phyloP scores from a whole-genome alignment of 495 filamentous ascomycete genomes.

The Pseudomonodictys pantanalensis region DNA sequence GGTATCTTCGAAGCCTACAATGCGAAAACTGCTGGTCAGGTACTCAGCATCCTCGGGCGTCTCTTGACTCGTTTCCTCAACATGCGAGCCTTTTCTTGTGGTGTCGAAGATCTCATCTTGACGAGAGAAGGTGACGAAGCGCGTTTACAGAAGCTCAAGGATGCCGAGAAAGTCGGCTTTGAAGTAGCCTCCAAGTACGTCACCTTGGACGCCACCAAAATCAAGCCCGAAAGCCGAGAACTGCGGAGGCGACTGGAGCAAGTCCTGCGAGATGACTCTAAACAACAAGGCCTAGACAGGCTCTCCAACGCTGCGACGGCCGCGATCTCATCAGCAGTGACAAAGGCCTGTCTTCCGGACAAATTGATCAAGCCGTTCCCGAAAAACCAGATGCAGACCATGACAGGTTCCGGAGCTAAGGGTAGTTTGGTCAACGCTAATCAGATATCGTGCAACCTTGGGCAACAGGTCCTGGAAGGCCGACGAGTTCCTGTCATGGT shows the following conservation, averaged over 20 bases:
- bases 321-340: conserved; percentile 74
- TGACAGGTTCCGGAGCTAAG: conserved; percentile 97
- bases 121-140: conserved; percentile 74
- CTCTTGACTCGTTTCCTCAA: conserved; percentile 85
- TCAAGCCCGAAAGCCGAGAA: conserved; percentile 60
- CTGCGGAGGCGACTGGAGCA: conserved; percentile 77
- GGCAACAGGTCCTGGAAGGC: conserved; percentile 95
- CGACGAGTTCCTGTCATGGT: conserved; percentile 95
- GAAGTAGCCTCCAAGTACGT: conserved; percentile 89
- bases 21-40: conserved; percentile 74
- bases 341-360: conserved; percentile 69
- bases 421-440: conserved; percentile 91
- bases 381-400: conserved; percentile 96
- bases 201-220: conserved; percentile 65
- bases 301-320: conserved; percentile 72
- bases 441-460: conserved; percentile 94
- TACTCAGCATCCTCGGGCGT: conserved; percentile 84
- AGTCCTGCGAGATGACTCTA: conserved; percentile 83
- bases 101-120: conserved; percentile 91
- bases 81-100: conserved; percentile 93
- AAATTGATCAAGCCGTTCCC: conserved; percentile 91
- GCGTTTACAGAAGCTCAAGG: conserved; percentile 66
- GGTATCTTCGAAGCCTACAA: conserved; percentile 92
- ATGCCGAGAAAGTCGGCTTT: conserved; percentile 70
- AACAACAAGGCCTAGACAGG: conserved; percentile 82